Conservation (phyloP, 148 eudicot genomes). For the Chenopodium formosanum region DNA sequence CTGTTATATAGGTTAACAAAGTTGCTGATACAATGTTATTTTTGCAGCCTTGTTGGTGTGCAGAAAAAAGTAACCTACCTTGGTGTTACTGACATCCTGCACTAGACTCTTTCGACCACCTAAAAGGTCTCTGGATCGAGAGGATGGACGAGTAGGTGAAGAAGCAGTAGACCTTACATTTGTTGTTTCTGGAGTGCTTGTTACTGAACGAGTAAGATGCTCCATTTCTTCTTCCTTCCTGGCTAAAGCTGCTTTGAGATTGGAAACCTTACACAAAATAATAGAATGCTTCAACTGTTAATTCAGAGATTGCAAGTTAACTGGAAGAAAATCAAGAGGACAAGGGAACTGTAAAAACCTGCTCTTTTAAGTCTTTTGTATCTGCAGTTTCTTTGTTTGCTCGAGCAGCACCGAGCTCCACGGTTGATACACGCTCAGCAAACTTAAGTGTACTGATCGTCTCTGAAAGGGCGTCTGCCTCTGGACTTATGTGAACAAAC, state of each 20-base stretch:
- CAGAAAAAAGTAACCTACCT: slow-evolving; percentile 37
- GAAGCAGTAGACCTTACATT: slow-evolving; percentile 49
- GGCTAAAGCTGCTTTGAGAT: slow-evolving; percentile 72
- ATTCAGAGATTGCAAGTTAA: neutral
- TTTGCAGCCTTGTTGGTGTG: neutral
- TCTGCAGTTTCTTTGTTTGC: slow-evolving; percentile 65
- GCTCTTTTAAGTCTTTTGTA: slow-evolving; percentile 79
- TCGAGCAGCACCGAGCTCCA: slow-evolving; percentile 92
- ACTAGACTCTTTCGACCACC: slow-evolving; percentile 36
- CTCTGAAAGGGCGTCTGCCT: slow-evolving; percentile 77
- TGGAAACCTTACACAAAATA: slow-evolving; percentile 50
- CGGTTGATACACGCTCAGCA: slow-evolving; percentile 88
- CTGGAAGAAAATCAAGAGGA: neutral
- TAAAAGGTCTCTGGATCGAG: slow-evolving; percentile 26
- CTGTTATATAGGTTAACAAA: neutral
- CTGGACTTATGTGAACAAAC: slow-evolving; percentile 97
- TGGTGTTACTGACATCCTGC: slow-evolving; percentile 36
- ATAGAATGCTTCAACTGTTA: neutral
- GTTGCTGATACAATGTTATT: neutral
- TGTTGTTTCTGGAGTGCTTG: slow-evolving; percentile 48
- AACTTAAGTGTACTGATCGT: slow-evolving; percentile 91
- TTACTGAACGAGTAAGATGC: slow-evolving; percentile 26
- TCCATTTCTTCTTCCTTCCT: slow-evolving; percentile 67
- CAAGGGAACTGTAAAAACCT: slow-evolving; percentile 39
- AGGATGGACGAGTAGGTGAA: slow-evolving; percentile 49